Evolutionary conservation across 2,329 filamentous ascomycete genomes (phyloP).

Genomic region (Aspergillus terreus): DNA sequence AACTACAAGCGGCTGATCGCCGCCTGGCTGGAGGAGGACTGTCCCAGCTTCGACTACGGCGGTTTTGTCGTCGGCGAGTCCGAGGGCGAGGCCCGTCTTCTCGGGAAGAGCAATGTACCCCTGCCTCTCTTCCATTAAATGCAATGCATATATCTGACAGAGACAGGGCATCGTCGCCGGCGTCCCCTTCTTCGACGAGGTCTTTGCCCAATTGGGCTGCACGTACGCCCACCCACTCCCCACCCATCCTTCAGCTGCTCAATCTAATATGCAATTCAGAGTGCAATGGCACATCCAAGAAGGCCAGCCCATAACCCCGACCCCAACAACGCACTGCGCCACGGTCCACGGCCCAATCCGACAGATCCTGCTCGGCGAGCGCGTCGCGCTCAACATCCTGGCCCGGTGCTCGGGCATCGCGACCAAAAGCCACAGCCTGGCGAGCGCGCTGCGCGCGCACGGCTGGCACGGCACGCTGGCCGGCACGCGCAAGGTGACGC

Average conservation of each 20-base stretch:
- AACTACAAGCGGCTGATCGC: conserved; percentile 79
- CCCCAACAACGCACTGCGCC: conserved; percentile 60
- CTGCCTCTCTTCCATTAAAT: background rate
- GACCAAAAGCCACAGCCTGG: conserved; percentile 52
- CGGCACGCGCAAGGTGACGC: conserved; percentile 94
- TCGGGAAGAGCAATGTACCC: conserved; percentile 55
- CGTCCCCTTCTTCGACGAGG: conserved; percentile 90
- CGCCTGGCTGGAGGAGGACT: conserved; percentile 91
- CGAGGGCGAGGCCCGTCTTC: conserved; percentile 42
- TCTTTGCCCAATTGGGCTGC: conserved; percentile 86
- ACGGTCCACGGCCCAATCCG: conserved; percentile 82
- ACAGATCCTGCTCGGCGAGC: conserved; percentile 81
- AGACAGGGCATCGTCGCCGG: conserved; percentile 75
- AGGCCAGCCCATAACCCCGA: conserved; percentile 62
- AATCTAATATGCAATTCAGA: conserved; percentile 26
- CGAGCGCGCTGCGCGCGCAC: conserved; percentile 51
- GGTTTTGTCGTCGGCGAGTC: conserved; percentile 84
- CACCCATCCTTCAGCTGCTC: background rate
- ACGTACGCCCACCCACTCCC: conserved; percentile 42
- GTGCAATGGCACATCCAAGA: conserved; percentile 84
- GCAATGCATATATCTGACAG: background rate
- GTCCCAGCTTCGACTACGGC: conserved; percentile 93
- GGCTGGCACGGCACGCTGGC: conserved; percentile 84
- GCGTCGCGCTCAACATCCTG: conserved; percentile 86
- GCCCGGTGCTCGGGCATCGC: conserved; percentile 90